These are phyloP conservation scores for Pseudoneurospora amorphoporcata DNA, from an alignment of 495 filamentous ascomycete species.

Conservation along the genomic window DNA sequence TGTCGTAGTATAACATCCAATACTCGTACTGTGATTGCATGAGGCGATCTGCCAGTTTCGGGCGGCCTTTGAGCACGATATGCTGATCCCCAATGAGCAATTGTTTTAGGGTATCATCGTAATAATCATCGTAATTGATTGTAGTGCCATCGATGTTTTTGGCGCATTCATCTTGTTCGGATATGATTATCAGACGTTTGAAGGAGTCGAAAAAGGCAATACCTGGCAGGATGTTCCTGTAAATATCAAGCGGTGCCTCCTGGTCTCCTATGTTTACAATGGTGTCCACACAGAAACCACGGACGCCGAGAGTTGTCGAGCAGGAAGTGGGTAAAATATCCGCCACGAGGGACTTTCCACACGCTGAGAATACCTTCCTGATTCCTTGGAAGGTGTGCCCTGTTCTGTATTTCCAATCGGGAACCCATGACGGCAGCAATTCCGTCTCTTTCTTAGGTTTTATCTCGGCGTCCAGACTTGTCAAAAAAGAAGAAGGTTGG, in stretches of 20 bases:
- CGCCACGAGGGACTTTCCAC: not conserved
- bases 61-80: not conserved
- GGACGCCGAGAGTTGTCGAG: not conserved
- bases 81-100: not conserved
- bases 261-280: not conserved
- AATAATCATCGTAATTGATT: not conserved
- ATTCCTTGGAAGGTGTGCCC: not conserved
- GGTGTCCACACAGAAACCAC: slow-evolving; percentile 1
- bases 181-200: not conserved
- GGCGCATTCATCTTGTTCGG: not conserved
- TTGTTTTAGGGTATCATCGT: not conserved
- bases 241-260: not conserved
- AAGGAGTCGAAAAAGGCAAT: not conserved
- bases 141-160: not conserved
- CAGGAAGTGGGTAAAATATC: not conserved
- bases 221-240: no score
- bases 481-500: no score
- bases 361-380: not conserved
- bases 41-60: not conserved
- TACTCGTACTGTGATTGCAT: no score
- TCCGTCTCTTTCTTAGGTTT: not conserved
- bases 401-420: not conserved
- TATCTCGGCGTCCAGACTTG: no score
- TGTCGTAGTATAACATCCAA: not conserved
- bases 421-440: slow-evolving; percentile 8